Evolutionary conservation across 305 asterid species (phyloP), one percentile per base, ranked within the genome.

Genomic region (Nicotiana rustica): DNA sequence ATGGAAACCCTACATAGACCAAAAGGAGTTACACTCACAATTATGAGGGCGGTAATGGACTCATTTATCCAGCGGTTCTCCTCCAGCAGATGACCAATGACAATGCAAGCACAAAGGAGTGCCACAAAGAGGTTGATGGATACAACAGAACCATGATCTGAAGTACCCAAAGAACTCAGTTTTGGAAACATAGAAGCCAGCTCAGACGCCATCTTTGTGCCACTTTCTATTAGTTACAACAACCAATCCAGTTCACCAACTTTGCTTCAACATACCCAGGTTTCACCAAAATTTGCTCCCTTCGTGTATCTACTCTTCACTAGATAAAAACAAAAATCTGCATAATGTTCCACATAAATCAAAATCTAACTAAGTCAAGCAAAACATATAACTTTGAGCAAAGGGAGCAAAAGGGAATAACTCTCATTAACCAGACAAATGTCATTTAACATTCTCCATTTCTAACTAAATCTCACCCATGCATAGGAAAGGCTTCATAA

Each of bases 11-110:
- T 47, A 14, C 15, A 47, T 66, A 66, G 4, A 80, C 19, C 13
- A 38, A 9, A 79, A 44, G 2, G 31, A 41, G 25, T 57, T 60
- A 60, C n/a, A 82, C 96, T 92, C 85, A 94, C 98, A 82, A 93
- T 89, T 33, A 90, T 86, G 84, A 93, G 98, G 64, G 98, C 95
- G 21, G 97, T 94, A 82, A 92, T 91, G 17, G 97, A 94, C 84
- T 90, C 97, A 78, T 93, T 92, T 84, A 94, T 87, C 98, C 97
- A 94, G 25, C 92, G 97, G 75, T 83, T 88, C 87, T 93, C 98
- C 90, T 94, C 97, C 77, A 94, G 84, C 66, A 94, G 90, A 93
- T 94, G 97, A 81, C 98, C 98, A 31, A 93, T 83, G 80, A 94
- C 94, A 81, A 94, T 93, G 82, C 97, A 94, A 21, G 91, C 90